Conservation (phyloP, 2,329 filamentous ascomycete genomes). For the Torrubiellomyces zombiae region DNA sequence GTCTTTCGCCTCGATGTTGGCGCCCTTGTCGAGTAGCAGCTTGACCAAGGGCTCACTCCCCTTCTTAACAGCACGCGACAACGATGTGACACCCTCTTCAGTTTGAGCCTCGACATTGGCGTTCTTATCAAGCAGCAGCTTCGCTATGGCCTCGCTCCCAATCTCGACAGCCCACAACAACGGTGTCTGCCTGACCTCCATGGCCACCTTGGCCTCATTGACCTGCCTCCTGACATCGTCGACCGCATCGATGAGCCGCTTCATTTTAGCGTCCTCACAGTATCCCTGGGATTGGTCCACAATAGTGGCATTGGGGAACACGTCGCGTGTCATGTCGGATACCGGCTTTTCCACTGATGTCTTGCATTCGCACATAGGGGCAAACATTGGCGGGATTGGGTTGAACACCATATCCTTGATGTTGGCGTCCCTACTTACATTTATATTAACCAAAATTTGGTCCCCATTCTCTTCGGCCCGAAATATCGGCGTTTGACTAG, state of each 20-base stretch:
- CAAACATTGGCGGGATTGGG: neutral
- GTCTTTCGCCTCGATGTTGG: constrained; percentile 2
- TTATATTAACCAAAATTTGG: neutral
- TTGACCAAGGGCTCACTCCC: neutral
- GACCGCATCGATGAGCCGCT: constrained; percentile 2
- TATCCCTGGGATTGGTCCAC: constrained; percentile 2
- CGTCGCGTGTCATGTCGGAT: too few species aligned
- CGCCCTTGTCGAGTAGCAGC: constrained; percentile 3
- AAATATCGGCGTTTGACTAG: neutral
- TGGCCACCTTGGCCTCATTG: too few species aligned
- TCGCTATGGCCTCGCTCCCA: constrained; percentile 5
- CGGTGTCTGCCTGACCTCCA: constrained; percentile 2
- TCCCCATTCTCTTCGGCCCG: neutral
- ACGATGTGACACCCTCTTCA: neutral
- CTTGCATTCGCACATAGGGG: neutral
- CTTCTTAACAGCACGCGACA: neutral
- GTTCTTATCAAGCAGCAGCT: constrained; percentile 3
- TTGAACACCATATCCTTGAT: neutral
- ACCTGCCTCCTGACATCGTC: constrained; percentile 1
- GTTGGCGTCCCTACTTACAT: neutral
- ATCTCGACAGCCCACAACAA: constrained; percentile 1
- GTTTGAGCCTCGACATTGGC: constrained; percentile 1
- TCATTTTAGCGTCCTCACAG: neutral
- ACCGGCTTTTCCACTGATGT: too few species aligned
- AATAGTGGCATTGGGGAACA: neutral